These are phyloP conservation scores for Sporodiniella umbellata DNA, from an alignment of 371 early-diverging fungal species.

Conservation along the genomic window DNA sequence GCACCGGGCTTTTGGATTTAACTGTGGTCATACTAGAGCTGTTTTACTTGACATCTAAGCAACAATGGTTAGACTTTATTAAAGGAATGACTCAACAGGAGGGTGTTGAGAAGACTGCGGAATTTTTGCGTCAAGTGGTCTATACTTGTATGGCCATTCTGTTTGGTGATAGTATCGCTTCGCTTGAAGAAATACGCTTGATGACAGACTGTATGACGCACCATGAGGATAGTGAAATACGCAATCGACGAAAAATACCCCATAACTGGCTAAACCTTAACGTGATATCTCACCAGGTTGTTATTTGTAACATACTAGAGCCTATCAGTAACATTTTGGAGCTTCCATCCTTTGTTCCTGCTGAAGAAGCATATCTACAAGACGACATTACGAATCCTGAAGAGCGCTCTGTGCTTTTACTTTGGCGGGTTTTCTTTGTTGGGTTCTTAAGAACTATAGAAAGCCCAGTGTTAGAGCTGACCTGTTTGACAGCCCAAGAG, in stretches of 20 bases:
- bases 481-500: conserved; percentile 52
- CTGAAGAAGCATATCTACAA: conserved; percentile 1
- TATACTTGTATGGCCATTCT: conserved; percentile 50
- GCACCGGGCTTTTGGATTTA: conserved; percentile 47
- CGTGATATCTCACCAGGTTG: conserved; percentile 52
- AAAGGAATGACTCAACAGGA: conserved; percentile 33
- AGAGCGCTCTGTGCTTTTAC: conserved; percentile 5
- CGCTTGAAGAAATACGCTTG: conserved; percentile 23
- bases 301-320: conserved; percentile 47
- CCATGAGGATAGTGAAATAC: conserved; percentile 22
- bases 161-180: conserved; percentile 38
- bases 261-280: conserved; percentile 58
- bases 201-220: conserved; percentile 18
- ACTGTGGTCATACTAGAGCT: conserved; percentile 46
- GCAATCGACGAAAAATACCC: conserved; percentile 35
- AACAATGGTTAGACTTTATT: conserved; percentile 41
- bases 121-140: conserved; percentile 51
- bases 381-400: conserved; percentile 2
- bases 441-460: conserved; percentile 55
- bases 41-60: conserved; percentile 41
- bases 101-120: conserved; percentile 45
- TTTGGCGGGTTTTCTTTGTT: conserved; percentile 62
- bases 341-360: conserved; percentile 39
- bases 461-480: conserved; percentile 56
- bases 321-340: conserved; percentile 53